Evolutionary conservation across 331 rosid species (phyloP), one percentile per base, ranked within the genome.

Genomic region (Quercus tomentella): DNA sequence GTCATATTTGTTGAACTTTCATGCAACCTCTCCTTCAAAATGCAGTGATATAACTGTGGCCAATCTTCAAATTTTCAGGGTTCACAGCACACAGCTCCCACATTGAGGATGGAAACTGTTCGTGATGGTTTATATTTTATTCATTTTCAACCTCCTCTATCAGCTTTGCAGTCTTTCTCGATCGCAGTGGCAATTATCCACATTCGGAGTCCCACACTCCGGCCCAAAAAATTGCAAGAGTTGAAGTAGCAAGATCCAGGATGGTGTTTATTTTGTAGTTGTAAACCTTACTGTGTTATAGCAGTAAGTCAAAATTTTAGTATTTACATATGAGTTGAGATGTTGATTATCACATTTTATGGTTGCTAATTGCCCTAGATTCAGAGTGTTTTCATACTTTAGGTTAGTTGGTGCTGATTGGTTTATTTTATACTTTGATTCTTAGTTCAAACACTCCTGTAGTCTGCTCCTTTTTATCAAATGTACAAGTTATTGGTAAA

Each of bases 121-220:
- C 92, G 73, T 2, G 86, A 92, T 73, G 97, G 86, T 80, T 77
- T 96, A 77, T 86, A 96, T 83, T 92, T 84, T 52, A 80, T 93
- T 82, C 93, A 93, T 85, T 93, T 85, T 82, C 89, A 88, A 58
- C 86, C 62, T 10, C 85, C 87, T 71, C 81, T 96, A 43, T 93
- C 97, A 8, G 77, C 86, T 56, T 89, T 96, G 71, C 98, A 96
- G 85, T 87, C 94, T 73, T 92, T 96, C 86, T 92, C 98, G 72
- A 88, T 96, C 16, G 97, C 98, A 2, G 93, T 93, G 79, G 99
- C 98, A 10, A 81, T 91, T n/a, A 80, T 96, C 83, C 98, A 96
- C 83, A 63, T 84, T 1, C 90, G 79, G 79, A 90, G 91, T 79
- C 97, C 98, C 26, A 62, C 83, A 82, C 95, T 96, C 74, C 92